Evolutionary conservation across 306 rosid species (phyloP).

Genomic region (Pterocarpus santalinus): DNA sequence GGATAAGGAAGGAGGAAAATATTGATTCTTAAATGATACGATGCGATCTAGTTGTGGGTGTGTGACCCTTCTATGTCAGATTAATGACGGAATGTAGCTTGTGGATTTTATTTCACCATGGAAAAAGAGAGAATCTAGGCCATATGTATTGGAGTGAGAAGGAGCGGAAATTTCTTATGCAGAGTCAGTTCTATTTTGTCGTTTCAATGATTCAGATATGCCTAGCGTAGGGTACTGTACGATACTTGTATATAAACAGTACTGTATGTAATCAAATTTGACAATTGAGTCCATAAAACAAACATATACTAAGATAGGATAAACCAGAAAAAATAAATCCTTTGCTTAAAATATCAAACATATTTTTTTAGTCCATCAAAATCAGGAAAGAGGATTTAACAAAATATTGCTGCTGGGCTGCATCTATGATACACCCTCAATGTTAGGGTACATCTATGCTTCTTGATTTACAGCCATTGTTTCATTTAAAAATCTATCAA

Average conservation of each 20-base stretch:
- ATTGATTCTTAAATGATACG: slow-evolving; percentile 1
- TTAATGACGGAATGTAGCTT: slow-evolving; percentile 34
- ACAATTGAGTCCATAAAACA: too few species aligned
- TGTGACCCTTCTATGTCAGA: neutral
- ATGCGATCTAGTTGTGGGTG: slow-evolving; percentile 31
- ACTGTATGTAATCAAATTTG: too few species aligned
- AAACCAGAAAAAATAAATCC: too few species aligned
- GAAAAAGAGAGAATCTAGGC: slow-evolving; percentile 54
- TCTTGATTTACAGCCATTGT: too few species aligned
- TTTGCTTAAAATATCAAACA: too few species aligned
- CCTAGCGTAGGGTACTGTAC: neutral
- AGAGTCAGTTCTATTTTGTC: slow-evolving; percentile 44
- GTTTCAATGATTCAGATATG: slow-evolving; percentile 24
- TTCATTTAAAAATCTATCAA: too few species aligned
- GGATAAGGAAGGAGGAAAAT: neutral
- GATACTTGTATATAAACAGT: neutral
- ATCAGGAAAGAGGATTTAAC: too few species aligned
- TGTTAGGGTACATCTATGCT: too few species aligned
- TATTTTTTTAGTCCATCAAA: too few species aligned
- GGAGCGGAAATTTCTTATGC: slow-evolving; percentile 20
- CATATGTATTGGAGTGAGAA: slow-evolving; percentile 46
- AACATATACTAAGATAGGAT: too few species aligned
- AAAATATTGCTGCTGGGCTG: too few species aligned
- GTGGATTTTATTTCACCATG: slow-evolving; percentile 49
- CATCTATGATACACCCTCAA: too few species aligned